Percentiles rank a stretch among this genome's conserved stretches.
Conservation (phyloP, 2,329 filamentous ascomycete genomes). For the Phaeosphaeriaceae sp. region DNA sequence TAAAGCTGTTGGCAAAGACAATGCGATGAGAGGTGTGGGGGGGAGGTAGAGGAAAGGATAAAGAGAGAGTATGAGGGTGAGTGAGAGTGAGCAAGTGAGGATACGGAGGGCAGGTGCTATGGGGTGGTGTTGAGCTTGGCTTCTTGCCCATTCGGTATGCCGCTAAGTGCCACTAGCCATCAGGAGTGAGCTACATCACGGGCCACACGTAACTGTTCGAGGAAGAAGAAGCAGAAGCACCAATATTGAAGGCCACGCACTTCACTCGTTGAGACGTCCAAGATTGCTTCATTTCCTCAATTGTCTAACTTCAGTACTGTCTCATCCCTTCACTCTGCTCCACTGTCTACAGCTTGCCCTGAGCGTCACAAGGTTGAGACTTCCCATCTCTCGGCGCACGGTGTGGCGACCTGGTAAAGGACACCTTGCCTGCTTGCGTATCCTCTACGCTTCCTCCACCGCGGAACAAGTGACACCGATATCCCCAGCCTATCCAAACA, state of each 20-base stretch:
- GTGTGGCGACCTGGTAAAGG: slow-evolving; percentile 22
- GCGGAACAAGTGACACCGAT: slow-evolving; percentile 17
- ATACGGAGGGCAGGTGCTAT: slow-evolving; percentile 29
- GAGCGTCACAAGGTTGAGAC: neutral
- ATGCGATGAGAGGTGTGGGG: neutral
- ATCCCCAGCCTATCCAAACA: slow-evolving; percentile 7
- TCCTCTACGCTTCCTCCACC: slow-evolving; percentile 18
- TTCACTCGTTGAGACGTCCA: neutral
- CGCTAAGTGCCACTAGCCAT: slow-evolving; percentile 8
- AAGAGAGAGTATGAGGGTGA: slow-evolving; percentile 6
- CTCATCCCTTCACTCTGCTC: neutral
- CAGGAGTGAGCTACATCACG: slow-evolving; percentile 18
- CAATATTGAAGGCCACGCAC: neutral
- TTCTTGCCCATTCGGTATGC: slow-evolving; percentile 26
- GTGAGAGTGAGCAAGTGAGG: slow-evolving; percentile 13
- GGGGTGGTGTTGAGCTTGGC: slow-evolving; percentile 32
- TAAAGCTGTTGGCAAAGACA: neutral
- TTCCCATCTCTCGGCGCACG: slow-evolving; percentile 19
- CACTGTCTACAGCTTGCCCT: neutral
- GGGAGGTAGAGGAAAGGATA: neutral
- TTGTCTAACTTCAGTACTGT: neutral
- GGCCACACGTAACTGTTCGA: neutral
- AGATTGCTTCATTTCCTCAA: slow-evolving; percentile 2
- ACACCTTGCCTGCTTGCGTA: slow-evolving; percentile 23
- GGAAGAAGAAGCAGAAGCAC: neutral